phyloP scores from a whole-genome alignment of 805 yeast species.

The Ogataea wickerhamii region DNA sequence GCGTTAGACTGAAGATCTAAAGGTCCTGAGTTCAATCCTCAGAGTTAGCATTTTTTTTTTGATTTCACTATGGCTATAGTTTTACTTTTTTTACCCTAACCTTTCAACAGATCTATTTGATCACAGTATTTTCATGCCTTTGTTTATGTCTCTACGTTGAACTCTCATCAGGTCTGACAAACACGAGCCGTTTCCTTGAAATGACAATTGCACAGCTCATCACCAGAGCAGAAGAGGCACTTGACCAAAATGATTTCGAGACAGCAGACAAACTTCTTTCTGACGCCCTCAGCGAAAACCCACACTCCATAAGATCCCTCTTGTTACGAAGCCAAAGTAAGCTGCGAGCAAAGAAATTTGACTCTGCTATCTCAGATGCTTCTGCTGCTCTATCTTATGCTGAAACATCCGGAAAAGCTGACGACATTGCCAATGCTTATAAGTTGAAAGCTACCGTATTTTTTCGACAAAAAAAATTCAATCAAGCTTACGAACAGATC shows the following conservation, averaged over 20 bases:
- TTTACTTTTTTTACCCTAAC: not conserved
- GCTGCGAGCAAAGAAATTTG: slow-evolving; percentile 45
- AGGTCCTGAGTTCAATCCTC: slow-evolving; percentile 14
- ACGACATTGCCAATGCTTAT: slow-evolving; percentile 44
- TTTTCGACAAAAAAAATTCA: slow-evolving; percentile 41
- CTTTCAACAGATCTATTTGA: no score
- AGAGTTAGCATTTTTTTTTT: slow-evolving; percentile 9
- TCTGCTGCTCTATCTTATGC: slow-evolving; percentile 42
- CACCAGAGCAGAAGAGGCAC: slow-evolving; percentile 36
- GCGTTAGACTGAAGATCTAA: slow-evolving; percentile 13
- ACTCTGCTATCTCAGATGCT: slow-evolving; percentile 45
- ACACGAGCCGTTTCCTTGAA: no score
- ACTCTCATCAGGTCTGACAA: no score
- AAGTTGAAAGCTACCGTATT: slow-evolving; percentile 48
- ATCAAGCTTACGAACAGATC: slow-evolving; percentile 40
- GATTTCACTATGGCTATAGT: no score
- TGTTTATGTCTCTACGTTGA: no score
- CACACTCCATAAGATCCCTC: slow-evolving; percentile 45
- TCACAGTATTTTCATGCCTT: no score
- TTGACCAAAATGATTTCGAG: slow-evolving; percentile 43
- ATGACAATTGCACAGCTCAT: slow-evolving; percentile 22
- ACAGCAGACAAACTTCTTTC: slow-evolving; percentile 42
- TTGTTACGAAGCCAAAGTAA: slow-evolving; percentile 48
- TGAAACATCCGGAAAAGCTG: slow-evolving; percentile 41
- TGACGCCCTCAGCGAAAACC: slow-evolving; percentile 39